A percentile compares a stretch with the other conserved stretches of the same genome.
Evolutionary conservation across 441 rosid genomes (phyloP).

Genomic region (Mallotus repandus): DNA sequence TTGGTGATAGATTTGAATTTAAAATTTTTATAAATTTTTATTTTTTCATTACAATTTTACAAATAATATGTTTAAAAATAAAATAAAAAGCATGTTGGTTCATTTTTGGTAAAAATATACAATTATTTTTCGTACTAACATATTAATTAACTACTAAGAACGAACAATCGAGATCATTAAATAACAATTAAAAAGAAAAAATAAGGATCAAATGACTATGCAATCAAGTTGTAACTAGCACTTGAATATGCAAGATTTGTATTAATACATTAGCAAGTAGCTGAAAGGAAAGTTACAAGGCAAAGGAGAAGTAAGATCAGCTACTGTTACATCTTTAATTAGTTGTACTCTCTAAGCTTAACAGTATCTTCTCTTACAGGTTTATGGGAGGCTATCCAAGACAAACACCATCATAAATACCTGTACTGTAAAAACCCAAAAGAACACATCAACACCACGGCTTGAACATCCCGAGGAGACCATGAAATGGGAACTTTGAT

Average conservation of each 20-base stretch:
- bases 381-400: conserved; percentile 21
- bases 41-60: no score
- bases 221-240: not conserved
- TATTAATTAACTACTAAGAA: no score
- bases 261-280: conserved; percentile 12
- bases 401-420: conserved; percentile 22
- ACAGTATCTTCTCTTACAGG: not conserved
- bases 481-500: conserved; percentile 31
- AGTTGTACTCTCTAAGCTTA: not conserved
- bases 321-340: conserved; percentile 9
- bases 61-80: no score
- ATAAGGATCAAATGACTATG: no score
- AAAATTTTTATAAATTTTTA: no score
- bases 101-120: no score
- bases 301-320: not conserved
- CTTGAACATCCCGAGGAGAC: conserved; percentile 50
- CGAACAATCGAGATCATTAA: no score
- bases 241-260: not conserved
- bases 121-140: no score
- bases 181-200: no score
- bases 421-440: conserved; percentile 29
- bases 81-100: no score
- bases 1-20: no score
- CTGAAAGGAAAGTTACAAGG: not conserved
- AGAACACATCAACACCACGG: conserved; percentile 27